Evolutionary conservation across 164 flowering plant species (phyloP).

Genomic region (Liriodendron chinense): DNA sequence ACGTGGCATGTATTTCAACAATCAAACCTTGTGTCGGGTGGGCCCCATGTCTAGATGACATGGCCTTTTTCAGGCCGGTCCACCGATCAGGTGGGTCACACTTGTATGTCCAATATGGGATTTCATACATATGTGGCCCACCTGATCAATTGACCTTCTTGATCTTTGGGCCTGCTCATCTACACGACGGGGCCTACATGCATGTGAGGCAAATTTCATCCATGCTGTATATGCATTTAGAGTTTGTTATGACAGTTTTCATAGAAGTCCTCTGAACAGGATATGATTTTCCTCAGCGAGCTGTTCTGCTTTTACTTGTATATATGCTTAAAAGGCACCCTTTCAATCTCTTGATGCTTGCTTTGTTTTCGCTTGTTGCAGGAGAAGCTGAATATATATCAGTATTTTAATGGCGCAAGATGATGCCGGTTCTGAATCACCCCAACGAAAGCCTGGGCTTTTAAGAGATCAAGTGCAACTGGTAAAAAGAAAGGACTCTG

Average conservation of each 20-base stretch:
- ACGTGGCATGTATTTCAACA: no score
- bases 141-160: no score
- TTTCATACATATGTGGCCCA: no score
- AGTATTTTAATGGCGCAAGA: conserved; percentile 47
- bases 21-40: no score
- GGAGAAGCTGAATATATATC: conserved; percentile 3
- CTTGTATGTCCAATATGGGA: no score
- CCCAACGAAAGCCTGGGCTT: conserved; percentile 49
- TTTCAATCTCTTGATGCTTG: neutral
- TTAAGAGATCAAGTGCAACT: conserved; percentile 82
- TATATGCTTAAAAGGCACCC: neutral
- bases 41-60: no score
- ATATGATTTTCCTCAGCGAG: neutral
- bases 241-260: neutral
- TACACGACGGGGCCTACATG: no score
- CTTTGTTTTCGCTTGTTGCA: neutral
- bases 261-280: neutral
- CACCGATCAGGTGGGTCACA: no score
- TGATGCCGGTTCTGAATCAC: conserved; percentile 40
- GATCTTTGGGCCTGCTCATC: no score
- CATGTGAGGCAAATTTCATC: neutral
- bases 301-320: neutral
- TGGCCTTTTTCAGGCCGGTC: no score
- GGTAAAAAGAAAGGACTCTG: conserved; percentile 63
- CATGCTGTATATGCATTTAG: neutral